phyloP scores from a whole-genome alignment of 192 early-diverging fungal species.

The Backusella luteola region DNA sequence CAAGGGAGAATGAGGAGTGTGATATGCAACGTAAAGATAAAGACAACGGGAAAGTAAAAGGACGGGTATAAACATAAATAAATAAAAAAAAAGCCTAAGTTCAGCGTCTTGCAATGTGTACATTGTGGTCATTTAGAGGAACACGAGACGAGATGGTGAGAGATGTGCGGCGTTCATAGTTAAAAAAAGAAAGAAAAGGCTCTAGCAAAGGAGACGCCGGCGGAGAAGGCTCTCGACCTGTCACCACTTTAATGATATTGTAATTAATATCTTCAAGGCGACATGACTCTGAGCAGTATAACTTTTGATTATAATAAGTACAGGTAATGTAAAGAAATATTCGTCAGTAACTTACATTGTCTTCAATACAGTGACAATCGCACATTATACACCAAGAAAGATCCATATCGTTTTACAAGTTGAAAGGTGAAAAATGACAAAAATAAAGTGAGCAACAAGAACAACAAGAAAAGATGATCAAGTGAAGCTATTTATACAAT shows the following conservation, averaged over 20 bases:
- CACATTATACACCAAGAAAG: constrained; percentile 19
- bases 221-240: not conserved
- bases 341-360: not conserved
- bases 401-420: constrained; percentile 10
- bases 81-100: not conserved
- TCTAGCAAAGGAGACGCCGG: constrained; percentile 9
- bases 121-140: not conserved
- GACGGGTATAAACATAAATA: not conserved
- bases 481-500: not conserved
- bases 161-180: constrained; percentile 13
- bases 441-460: not conserved
- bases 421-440: not conserved
- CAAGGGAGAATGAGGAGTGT: too few species aligned
- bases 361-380: constrained; percentile 8
- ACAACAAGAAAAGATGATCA: not conserved
- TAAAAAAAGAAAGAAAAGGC: constrained; percentile 4
- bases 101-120: not conserved
- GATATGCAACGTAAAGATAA: not conserved
- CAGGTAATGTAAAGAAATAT: not conserved
- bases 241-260: not conserved
- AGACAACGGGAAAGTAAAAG: not conserved
- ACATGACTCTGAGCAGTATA: constrained; percentile 13
- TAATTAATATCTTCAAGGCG: constrained; percentile 9
- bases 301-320: not conserved
- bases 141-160: constrained; percentile 4